phyloP scores from a whole-genome alignment of 2,329 filamentous ascomycete species.

The Hymenoscyphus albidus region DNA sequence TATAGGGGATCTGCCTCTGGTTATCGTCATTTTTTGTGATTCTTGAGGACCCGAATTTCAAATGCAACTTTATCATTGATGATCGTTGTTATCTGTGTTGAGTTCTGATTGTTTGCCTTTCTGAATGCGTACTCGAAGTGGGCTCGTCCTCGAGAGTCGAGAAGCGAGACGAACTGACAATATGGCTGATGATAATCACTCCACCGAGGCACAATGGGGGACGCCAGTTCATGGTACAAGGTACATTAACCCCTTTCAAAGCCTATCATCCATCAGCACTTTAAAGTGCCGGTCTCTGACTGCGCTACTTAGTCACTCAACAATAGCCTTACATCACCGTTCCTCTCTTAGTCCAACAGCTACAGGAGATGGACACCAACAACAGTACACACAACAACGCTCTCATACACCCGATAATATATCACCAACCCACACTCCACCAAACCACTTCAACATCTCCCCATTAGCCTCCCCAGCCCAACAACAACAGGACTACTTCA shows the following conservation, averaged over 20 bases:
- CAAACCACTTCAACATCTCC: not conserved
- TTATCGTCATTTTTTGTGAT: too few species aligned
- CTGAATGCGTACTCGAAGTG: constrained; percentile 4
- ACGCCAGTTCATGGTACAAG: not conserved
- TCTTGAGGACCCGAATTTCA: not conserved
- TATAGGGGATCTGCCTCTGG: not conserved
- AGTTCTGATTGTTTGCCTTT: not conserved
- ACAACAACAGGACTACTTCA: not conserved
- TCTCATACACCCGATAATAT: not conserved
- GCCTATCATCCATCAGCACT: not conserved
- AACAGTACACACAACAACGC: not conserved
- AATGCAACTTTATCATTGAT: not conserved
- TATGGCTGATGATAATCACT: not conserved
- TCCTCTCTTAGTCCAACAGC: not conserved
- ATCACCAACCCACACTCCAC: not conserved
- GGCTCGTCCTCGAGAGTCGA: not conserved
- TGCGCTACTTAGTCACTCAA: not conserved
- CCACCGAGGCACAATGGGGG: not conserved
- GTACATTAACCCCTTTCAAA: not conserved
- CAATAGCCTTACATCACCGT: not conserved
- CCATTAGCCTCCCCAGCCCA: not conserved
- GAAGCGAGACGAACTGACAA: not conserved
- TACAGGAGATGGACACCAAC: not conserved
- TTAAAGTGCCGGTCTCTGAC: not conserved
- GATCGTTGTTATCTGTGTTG: not conserved